These are phyloP conservation scores for Monoraphidium neglectum DNA, from an alignment of 139 green algal genomes.

Conservation along the genomic window DNA sequence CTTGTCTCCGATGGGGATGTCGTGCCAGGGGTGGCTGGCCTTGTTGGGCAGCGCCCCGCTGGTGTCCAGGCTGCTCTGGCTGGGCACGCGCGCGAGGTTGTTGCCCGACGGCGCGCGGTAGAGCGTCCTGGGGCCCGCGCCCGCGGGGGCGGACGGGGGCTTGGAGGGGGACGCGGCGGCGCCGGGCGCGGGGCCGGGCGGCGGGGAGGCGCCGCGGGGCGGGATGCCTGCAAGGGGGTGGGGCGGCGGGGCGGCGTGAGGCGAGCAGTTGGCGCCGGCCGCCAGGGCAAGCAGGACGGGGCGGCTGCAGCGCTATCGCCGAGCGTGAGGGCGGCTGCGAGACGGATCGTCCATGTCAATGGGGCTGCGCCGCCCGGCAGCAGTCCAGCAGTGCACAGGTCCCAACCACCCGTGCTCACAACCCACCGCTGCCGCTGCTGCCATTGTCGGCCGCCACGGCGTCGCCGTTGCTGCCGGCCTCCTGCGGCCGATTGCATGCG, in stretches of 20 bases:
- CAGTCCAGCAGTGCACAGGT: too few relatives aligned
- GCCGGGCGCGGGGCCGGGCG: background rate
- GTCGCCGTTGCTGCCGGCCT: too few relatives aligned
- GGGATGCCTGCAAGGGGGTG: background rate
- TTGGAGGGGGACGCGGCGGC: background rate
- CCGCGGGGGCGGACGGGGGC: background rate
- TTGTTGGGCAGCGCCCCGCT: background rate
- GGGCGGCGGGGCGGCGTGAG: background rate
- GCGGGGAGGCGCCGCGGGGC: background rate
- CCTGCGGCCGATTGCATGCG: too few relatives aligned
- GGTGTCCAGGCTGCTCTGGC: constrained; percentile 27
- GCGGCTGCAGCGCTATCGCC: background rate
- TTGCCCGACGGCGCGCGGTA: constrained; percentile 21
- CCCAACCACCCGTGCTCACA: too few relatives aligned
- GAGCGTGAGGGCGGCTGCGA: too few relatives aligned
- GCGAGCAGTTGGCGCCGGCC: background rate
- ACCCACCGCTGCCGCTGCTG: too few relatives aligned
- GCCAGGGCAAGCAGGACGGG: background rate
- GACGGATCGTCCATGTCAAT: too few relatives aligned
- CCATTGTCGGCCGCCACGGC: too few relatives aligned
- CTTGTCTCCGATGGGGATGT: constrained; percentile 70
- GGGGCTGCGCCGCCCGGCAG: too few relatives aligned
- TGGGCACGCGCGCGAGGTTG: constrained; percentile 26
- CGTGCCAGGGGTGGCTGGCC: constrained; percentile 24
- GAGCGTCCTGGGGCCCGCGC: constrained; percentile 2